Conservation (phyloP, 257 asterid species). For the Nicotiana obtusifolia region DNA sequence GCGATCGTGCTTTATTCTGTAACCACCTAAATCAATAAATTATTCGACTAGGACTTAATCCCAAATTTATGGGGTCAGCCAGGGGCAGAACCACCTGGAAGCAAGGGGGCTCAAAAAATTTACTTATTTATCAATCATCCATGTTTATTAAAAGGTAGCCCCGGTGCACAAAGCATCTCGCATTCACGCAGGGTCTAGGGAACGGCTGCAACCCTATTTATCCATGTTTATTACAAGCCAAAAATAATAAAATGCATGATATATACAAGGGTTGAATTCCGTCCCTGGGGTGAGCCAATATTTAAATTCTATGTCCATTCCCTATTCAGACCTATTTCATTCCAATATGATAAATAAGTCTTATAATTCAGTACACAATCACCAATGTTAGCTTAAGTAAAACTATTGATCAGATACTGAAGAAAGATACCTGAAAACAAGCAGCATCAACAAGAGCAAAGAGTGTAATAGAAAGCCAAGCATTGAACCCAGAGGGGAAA, state of each 20-base stretch:
- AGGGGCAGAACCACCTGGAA: no score
- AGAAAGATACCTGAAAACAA: constrained; percentile 73
- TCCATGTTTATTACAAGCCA: no score
- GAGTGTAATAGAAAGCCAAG: constrained; percentile 72
- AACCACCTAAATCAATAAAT: not conserved
- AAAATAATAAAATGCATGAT: no score
- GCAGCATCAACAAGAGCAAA: constrained; percentile 86
- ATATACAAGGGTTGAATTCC: no score
- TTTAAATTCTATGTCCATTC: not conserved
- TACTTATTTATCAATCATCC: no score
- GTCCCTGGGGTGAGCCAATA: not conserved
- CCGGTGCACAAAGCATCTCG: no score
- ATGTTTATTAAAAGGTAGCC: no score
- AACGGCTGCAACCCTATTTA: no score
- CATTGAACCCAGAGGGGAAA: constrained; percentile 71
- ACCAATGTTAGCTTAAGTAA: not conserved
- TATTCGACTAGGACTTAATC: not conserved
- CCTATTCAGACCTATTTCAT: not conserved
- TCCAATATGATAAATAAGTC: not conserved
- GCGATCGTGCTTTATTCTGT: not conserved
- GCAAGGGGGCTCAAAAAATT: no score
- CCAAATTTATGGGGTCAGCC: not conserved
- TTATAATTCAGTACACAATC: not conserved
- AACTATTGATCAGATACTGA: constrained; percentile 5
- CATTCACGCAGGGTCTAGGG: no score